Evolutionary conservation across 345 rosid species (phyloP).

Genomic region (Eucalyptus tenuipes): DNA sequence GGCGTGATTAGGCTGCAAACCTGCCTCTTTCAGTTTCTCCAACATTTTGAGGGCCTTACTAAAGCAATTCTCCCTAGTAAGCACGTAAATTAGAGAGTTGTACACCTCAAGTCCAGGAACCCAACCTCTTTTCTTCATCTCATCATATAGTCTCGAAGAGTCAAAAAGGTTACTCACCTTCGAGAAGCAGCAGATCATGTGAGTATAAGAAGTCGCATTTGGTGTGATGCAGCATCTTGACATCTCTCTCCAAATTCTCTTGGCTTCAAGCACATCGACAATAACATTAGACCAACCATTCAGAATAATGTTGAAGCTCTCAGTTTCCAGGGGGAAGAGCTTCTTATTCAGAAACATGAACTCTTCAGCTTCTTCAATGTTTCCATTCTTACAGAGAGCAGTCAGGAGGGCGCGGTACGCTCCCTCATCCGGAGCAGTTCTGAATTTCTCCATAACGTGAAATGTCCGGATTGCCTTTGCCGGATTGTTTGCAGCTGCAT

Average conservation of each 20-base stretch:
- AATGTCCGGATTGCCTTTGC: conserved; percentile 64
- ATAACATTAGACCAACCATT: conserved; percentile 70
- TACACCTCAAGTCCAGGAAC: conserved; percentile 52
- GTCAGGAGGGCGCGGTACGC: conserved; percentile 41
- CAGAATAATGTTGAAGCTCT: conserved; percentile 64
- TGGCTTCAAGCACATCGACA: conserved; percentile 65
- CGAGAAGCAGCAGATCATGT: conserved; percentile 80
- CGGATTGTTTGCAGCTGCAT: conserved; percentile 68
- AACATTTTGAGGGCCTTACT: conserved; percentile 54
- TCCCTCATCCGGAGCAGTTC: conserved; percentile 62
- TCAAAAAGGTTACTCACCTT: conserved; percentile 78
- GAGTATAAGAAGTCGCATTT: conserved; percentile 44
- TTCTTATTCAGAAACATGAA: conserved; percentile 72
- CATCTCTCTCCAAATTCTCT: conserved; percentile 88
- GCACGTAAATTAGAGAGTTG: conserved; percentile 59
- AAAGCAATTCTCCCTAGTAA: conserved; percentile 60
- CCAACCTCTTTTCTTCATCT: conserved; percentile 78
- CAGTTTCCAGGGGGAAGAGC: conserved; percentile 51
- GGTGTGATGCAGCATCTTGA: conserved; percentile 55
- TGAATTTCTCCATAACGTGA: conserved; percentile 65
- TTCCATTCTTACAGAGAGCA: conserved; percentile 62
- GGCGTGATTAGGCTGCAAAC: conserved; percentile 44
- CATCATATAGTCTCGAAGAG: conserved; percentile 68
- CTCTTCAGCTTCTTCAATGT: conserved; percentile 92
- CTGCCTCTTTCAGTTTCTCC: conserved; percentile 44